A percentile compares a stretch with the other conserved stretches of the same genome.
These are phyloP conservation scores for Gastrolobium bilobum DNA, from an alignment of 306 rosid species.

Conservation along the genomic window DNA sequence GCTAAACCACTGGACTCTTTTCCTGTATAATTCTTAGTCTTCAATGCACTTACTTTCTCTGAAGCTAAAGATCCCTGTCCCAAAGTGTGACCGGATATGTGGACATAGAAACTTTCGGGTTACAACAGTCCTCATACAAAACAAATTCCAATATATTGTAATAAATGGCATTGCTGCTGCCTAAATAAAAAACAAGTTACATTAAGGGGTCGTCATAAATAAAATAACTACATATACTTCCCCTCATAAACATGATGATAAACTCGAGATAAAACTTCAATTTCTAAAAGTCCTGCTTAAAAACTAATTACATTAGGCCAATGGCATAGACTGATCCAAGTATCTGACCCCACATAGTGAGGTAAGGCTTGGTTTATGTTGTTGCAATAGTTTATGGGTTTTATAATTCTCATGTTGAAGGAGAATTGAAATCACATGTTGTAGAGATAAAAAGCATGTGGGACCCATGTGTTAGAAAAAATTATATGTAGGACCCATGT, in stretches of 20 bases:
- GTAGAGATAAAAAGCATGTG: too few species aligned
- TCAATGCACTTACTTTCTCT: conserved; percentile 49
- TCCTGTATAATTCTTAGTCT: conserved; percentile 45
- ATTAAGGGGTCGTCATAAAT: background rate
- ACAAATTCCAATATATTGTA: conserved; percentile 24
- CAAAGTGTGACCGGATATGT: conserved; percentile 32
- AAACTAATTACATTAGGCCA: background rate
- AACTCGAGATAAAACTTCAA: background rate
- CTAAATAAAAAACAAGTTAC: background rate
- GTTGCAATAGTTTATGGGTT: background rate
- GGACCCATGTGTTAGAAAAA: too few species aligned
- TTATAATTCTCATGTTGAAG: too few species aligned
- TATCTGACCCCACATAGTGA: background rate
- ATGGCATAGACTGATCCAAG: background rate
- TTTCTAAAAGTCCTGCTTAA: background rate
- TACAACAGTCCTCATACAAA: conserved; percentile 28
- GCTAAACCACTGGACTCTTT: conserved; percentile 40
- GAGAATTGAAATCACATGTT: too few species aligned
- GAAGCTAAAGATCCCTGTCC: conserved; percentile 56
- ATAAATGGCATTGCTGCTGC: conserved; percentile 24
- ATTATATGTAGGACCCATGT: too few species aligned
- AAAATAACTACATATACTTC: background rate
- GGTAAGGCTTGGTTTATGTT: background rate
- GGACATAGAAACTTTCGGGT: conserved; percentile 16
- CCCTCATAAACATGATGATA: conserved; percentile 2